A percentile compares a stretch with the other conserved stretches of the same genome.
Evolutionary conservation across 2,329 filamentous ascomycete species (phyloP).

Genomic region (Colletotrichum sp.): DNA sequence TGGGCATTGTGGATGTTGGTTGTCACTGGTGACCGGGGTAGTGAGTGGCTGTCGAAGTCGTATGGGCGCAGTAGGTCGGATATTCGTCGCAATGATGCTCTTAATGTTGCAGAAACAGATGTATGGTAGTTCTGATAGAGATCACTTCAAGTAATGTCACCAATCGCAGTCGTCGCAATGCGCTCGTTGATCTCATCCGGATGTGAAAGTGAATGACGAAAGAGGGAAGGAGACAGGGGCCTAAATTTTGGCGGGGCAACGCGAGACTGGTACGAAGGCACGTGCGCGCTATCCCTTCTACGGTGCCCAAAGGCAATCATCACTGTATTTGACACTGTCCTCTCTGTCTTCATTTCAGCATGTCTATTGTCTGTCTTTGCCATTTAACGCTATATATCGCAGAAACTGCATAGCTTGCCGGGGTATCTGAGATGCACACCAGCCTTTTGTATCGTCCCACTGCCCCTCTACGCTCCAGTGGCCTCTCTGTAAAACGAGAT

Average conservation of each 20-base stretch:
- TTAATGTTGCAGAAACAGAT: neutral
- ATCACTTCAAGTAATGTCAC: conserved; percentile 3
- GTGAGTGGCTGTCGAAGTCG: neutral
- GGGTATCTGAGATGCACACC: neutral
- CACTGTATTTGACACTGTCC: neutral
- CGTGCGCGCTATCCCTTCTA: conserved; percentile 38
- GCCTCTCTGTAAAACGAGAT: conserved; percentile 87
- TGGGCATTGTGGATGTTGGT: conserved; percentile 45
- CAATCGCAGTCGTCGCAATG: neutral
- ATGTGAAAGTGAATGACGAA: conserved; percentile 20
- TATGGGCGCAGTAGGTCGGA: neutral
- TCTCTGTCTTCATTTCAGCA: neutral
- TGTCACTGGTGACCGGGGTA: conserved; percentile 9
- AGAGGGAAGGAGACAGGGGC: conserved; percentile 15
- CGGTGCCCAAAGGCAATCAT: rapidly evolving
- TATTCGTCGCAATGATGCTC: neutral
- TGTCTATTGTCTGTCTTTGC: neutral
- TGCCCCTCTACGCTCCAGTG: conserved; percentile 53
- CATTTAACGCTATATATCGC: neutral
- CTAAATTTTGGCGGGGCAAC: conserved; percentile 58
- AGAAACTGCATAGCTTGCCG: neutral
- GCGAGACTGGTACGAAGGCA: conserved; percentile 53
- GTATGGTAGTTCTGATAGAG: neutral
- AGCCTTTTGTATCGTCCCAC: neutral
- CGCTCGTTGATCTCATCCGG: neutral